A percentile compares a stretch with the other conserved stretches of the same genome.
Evolutionary conservation across 2,329 filamentous ascomycete genomes (phyloP).

Genomic region (Penicillium sp.): DNA sequence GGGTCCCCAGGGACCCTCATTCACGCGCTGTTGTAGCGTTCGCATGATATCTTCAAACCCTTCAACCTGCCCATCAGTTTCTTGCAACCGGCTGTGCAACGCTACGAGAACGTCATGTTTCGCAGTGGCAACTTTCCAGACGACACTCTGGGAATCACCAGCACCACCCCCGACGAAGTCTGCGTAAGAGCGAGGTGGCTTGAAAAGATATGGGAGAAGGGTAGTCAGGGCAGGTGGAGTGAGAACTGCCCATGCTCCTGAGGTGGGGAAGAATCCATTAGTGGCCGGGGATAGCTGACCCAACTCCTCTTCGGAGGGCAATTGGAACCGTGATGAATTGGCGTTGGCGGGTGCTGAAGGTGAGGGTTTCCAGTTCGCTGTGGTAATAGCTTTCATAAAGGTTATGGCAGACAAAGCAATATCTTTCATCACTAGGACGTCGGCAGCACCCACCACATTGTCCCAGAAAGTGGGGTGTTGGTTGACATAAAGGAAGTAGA

Average conservation of each 20-base stretch:
- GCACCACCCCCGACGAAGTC: constrained; percentile 59
- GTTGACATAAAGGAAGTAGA: constrained; percentile 57
- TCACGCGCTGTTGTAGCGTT: constrained; percentile 42
- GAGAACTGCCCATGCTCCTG: constrained; percentile 54
- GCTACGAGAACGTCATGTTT: constrained; percentile 58
- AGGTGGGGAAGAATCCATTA: constrained; percentile 39
- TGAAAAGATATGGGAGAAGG: constrained; percentile 58
- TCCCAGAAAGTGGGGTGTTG: constrained; percentile 54
- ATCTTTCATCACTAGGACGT: constrained; percentile 58
- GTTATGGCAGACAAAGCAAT: constrained; percentile 56
- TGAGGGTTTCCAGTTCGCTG: constrained; percentile 54
- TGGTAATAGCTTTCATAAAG: constrained; percentile 54
- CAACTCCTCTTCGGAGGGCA: constrained; percentile 44
- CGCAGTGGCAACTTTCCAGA: constrained; percentile 57
- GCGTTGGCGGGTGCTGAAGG: constrained; percentile 31
- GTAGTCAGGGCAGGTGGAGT: constrained; percentile 52
- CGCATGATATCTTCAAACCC: constrained; percentile 43
- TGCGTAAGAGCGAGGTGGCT: constrained; percentile 56
- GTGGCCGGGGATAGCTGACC: constrained; percentile 38
- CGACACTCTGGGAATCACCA: constrained; percentile 57
- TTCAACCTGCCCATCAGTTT: constrained; percentile 30
- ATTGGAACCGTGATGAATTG: constrained; percentile 29
- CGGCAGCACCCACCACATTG: constrained; percentile 54
- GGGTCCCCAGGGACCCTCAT: constrained; percentile 45
- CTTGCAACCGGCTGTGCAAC: constrained; percentile 48